phyloP scores from a whole-genome alignment of 2,329 filamentous ascomycete species.

The Alternaria postmessia region DNA sequence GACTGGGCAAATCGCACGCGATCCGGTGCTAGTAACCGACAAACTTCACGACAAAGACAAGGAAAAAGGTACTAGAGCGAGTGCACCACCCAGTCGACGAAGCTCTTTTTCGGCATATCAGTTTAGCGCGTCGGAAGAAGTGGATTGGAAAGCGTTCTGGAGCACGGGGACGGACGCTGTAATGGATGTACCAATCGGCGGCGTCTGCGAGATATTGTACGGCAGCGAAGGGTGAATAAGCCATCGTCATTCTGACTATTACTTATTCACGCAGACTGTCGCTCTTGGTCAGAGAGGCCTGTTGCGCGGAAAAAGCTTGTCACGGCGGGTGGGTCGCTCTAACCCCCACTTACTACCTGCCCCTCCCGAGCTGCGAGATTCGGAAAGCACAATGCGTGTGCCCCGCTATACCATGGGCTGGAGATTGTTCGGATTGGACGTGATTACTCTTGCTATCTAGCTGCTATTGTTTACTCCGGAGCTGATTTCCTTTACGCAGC shows the following conservation, averaged over 20 bases:
- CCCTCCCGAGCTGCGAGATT: constrained; percentile 32
- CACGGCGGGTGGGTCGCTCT: constrained; percentile 14
- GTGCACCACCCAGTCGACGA: constrained; percentile 47
- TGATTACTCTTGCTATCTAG: constrained; percentile 15
- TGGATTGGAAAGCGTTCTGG: constrained; percentile 86
- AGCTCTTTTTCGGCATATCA: constrained; percentile 44
- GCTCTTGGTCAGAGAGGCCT: background rate
- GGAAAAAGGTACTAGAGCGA: constrained; percentile 52
- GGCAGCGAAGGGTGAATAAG: constrained; percentile 60
- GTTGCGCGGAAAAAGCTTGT: constrained; percentile 27
- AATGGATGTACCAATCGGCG: constrained; percentile 93
- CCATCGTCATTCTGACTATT: constrained; percentile 26
- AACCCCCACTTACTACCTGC: constrained; percentile 31
- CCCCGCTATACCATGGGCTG: constrained; percentile 18
- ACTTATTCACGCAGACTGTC: constrained; percentile 11
- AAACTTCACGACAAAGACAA: constrained; percentile 37
- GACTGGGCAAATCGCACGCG: constrained; percentile 66
- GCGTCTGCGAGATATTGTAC: constrained; percentile 94
- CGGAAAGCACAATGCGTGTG: constrained; percentile 27
- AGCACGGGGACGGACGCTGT: constrained; percentile 94
- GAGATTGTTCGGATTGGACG: constrained; percentile 18
- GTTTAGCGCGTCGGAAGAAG: constrained; percentile 51
- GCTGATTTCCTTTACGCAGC: constrained; percentile 26
- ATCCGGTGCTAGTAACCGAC: constrained; percentile 33
- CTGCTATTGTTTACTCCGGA: constrained; percentile 13